Percentiles rank a stretch among this genome's conserved stretches.
Conservation (phyloP, 2,329 filamentous ascomycete genomes). For the Lizonia empirigonia region DNA sequence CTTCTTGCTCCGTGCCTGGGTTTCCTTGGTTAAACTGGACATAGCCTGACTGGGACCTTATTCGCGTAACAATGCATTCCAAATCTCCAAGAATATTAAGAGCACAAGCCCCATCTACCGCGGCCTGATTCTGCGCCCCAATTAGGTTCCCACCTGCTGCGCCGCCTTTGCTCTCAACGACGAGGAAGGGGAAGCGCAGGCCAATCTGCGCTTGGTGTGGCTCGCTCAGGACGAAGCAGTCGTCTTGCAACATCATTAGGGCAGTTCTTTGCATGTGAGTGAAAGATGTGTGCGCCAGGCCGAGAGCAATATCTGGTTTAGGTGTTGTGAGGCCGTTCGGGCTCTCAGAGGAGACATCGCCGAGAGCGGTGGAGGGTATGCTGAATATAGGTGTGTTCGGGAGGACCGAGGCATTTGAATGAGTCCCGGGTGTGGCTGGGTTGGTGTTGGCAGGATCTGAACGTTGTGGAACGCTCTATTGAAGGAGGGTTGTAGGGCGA, state of each 20-base stretch:
- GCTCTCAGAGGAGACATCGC: too few species aligned
- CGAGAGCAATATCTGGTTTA: not conserved
- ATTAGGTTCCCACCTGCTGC: not conserved
- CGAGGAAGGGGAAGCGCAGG: slow-evolving; percentile 8
- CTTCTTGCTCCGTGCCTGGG: not conserved
- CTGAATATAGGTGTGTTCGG: too few species aligned
- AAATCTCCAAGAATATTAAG: slow-evolving; percentile 13
- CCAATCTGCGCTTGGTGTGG: slow-evolving; percentile 3
- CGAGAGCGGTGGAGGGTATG: too few species aligned
- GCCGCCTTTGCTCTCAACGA: slow-evolving; percentile 5
- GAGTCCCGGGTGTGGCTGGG: too few species aligned
- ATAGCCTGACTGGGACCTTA: not conserved
- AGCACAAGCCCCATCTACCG: slow-evolving; percentile 8
- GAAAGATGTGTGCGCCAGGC: not conserved
- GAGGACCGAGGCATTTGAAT: too few species aligned
- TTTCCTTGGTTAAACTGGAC: not conserved
- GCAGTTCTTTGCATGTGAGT: not conserved
- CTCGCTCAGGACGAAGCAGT: slow-evolving; percentile 1
- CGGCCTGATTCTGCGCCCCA: slow-evolving; percentile 6
- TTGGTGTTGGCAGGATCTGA: too few species aligned
- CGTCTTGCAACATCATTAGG: not conserved
- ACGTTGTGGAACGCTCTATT: too few species aligned
- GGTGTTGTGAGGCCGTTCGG: too few species aligned
- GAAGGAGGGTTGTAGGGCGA: too few species aligned
- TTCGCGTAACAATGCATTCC: not conserved